Conservation (phyloP, 306 rosid species). For the Hylodesmum podocarpum region DNA sequence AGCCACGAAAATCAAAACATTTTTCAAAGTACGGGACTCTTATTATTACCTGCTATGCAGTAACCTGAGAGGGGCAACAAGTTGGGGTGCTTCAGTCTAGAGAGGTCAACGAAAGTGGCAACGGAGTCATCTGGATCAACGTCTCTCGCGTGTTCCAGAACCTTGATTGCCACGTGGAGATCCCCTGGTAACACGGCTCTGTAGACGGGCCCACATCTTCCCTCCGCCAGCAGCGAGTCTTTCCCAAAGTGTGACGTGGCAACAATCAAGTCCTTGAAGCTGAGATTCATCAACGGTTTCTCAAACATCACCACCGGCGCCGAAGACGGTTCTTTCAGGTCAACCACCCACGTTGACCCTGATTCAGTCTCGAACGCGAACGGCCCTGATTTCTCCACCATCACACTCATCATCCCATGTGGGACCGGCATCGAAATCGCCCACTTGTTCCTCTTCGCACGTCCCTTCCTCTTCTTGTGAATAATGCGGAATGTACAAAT, state of each 20-base stretch:
- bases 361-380: conserved; percentile 83
- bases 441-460: conserved; percentile 62
- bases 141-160: conserved; percentile 65
- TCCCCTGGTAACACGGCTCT: conserved; percentile 82
- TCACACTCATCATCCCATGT: conserved; percentile 12
- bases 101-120: conserved; percentile 52
- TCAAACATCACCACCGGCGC: conserved; percentile 89
- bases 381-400: conserved; percentile 81
- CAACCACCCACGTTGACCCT: conserved; percentile 82
- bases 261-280: conserved; percentile 78
- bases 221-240: conserved; percentile 79
- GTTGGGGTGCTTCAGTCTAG: conserved; percentile 78
- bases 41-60: conserved; percentile 88
- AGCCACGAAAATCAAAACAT: neutral
- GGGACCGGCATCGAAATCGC: conserved; percentile 72
- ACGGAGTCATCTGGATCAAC: conserved; percentile 59
- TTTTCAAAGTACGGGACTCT: conserved; percentile 10
- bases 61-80: conserved; percentile 84
- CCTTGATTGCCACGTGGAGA: conserved; percentile 89
- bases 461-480: conserved; percentile 28
- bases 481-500: conserved; percentile 17
- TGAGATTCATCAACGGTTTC: conserved; percentile 84
- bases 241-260: conserved; percentile 94
- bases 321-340: conserved; percentile 74
- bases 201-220: conserved; percentile 87